Evolutionary conservation across 805 yeast species (phyloP), one percentile per base, ranked within the genome.

Genomic region (Saccharomycodes ludwigii): DNA sequence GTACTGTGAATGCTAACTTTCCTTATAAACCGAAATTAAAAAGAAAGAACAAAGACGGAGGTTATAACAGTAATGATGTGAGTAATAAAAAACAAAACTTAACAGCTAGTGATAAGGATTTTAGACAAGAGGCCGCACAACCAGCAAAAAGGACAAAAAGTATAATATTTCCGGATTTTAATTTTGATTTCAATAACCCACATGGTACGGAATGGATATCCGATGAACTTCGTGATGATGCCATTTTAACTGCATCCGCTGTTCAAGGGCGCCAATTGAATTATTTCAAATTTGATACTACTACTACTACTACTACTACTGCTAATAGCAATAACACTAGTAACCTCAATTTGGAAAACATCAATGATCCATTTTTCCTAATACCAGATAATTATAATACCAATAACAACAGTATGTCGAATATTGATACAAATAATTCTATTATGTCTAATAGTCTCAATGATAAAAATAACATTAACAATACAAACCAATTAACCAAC

Each of bases 181-280:
- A 36, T 24, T 32, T 39, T 20, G 29, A 35, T 13, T 33, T 35
- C 6, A 26, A 36, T 29, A 26, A 36, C 37, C 38, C 36, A 42
- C 29, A 43, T 22, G 76, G 73, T 32, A 68, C 69, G 34, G 72
- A 75, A 41, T 77, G 84, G 84, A 59, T 78, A 15, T 73, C 84
- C 11, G 73, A 68, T 34, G 86, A 78, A 45, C 58, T 78, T 28
- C 50, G 79, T 31, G 83, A 75, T 40, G 85, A 78, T 43, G 85
- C 84, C 0, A 53, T 78, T 18, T 55, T 78, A 38, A 76, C 85
- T 0, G 85, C 85, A 0, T 76, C 82, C 4, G 85, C 86, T 1
- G 54, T 71, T 44, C 52, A 58, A 3, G 52, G 54, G 30, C 36
- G 34, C 23, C 41, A 39, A 20, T 26, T 35, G n/a, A n/a, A n/a